Evolutionary conservation across 2,329 filamentous ascomycete genomes (phyloP), one percentile per base, ranked within the genome.

Genomic region (Aspergillus sp.): DNA sequence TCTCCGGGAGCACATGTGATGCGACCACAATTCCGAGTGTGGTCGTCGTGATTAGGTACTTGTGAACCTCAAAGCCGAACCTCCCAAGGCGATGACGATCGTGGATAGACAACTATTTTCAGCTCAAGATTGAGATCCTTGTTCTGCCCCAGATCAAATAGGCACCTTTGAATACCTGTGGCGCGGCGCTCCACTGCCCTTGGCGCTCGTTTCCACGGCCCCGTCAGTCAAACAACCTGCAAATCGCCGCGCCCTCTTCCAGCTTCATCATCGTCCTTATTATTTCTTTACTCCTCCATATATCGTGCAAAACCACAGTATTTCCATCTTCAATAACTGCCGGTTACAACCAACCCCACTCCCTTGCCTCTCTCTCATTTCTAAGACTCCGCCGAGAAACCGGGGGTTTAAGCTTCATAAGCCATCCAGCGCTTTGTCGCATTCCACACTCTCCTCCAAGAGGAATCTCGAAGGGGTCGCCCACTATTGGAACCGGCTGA

Each of bases 391-490:
- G 49, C 57, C 60, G 58, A 44, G 45, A 57, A 48, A 57, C 48
- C 43, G 15, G 48, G 48, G 50, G 39, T 48, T 40, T 48, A 21
- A 48, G 27, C 58, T 59, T 60, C 55, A 46, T 35, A 49, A 45
- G 44, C 48, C 39, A 48, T 52, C 45, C 33, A 24, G 52, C 52
- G 52, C 54, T 54, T 35, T 49, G 52, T 49, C 33, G 58, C 66
- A 66, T 67, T 66, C 66, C 62, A 60, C 48, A 68, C 64, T 63
- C 62, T 31, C 56, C 55, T 53, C 58, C 47, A 45, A 55, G 21
- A 63, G 57, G 52, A 66, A 63, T 63, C 63, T 51, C 31, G 52
- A 61, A 63, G 61, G 65, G 62, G 63, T 41, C 27, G 55, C 55
- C 62, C 64, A 62, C 63, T 57, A 57, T 59, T 66, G 63, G 58